Base-by-base conservation (phyloP, 345 rosid species). In the Pugionium dolabratum region DNA sequence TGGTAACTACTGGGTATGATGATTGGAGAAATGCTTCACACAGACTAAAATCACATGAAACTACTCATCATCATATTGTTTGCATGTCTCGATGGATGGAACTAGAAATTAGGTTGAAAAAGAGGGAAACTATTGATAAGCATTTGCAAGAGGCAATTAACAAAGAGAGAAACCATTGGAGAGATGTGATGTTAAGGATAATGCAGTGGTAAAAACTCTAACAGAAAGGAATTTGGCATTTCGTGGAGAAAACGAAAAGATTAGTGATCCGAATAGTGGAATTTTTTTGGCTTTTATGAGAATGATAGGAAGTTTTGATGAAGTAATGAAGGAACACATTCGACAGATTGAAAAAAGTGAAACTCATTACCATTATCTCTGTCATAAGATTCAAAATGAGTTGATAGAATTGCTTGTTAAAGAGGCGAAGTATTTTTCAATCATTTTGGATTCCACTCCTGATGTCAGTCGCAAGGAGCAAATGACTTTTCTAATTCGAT, bases 11-110 rank as follows among this genome's bases (percentile, higher is more conserved):
- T 32, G 52, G 52, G 2, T 42, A 11, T 9, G 25, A 9, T 64
- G 44, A 65, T 7, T 66, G 9, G 61, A 66, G 45, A 43, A 66
- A 65, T 66, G 44, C 44, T 43, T 43, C 43, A 1, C 10, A 9
- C 2, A 33, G 9, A 32, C 32, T 45, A 42, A 60, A 45, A 25
- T 18, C 0, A 4, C 33, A 45, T 25, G 42, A 60, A 34, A 44
- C 39, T 2, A 60, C 9, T 32, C 32, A 60, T 25, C 4, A 25
- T 8, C 65, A 60, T 60, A 45, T 45, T 1, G 1, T 33, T 60
- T 60, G 9, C 9, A 60, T 60, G 25, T 33, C 5, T 60, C 64
- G 9, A 9, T 60, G 25, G 31, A 34, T 3, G 7, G 42, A 45
- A 25, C 25, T 60, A 45, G 42, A 60, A 45, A 4, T 44, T n/a